Evolutionary conservation across 768 basidiomycete genomes (phyloP), one percentile per base, ranked within the genome.

Genomic region (Mycena galericulata): DNA sequence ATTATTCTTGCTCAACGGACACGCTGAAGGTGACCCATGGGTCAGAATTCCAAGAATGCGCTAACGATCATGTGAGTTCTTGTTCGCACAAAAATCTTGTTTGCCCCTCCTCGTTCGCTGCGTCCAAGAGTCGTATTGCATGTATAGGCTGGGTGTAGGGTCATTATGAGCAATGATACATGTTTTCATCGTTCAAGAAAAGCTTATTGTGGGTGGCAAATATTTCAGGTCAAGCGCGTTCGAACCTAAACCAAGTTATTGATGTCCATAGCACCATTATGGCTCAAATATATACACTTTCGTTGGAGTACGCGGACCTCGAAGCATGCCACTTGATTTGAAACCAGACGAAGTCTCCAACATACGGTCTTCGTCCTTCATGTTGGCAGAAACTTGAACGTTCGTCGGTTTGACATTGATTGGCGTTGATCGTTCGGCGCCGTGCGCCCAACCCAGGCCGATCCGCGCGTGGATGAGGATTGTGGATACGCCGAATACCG

Each of bases 401-500:
- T 9, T 53, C 36, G 49, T 41, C 27, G 46, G 47, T 29, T 40
- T 61, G 46, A 18, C 17, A 61, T n/a, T 34, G 27, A 45, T 26
- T 58, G 43, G 27, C 24, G 40, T 14, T 32, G 45, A 24, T 14
- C 46, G 30, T 11, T 61, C 59, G 20, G 59, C 49, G 9, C 24
- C 49, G 27, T 50, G 38, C 51, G 66, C 49, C 66, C 66, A 67
- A 20, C 66, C 66, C 20, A 67, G 59, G 41, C 66, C 66, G 51
- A 67, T 67, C 32, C 66, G 66, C 30, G 66, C 59, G 38, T 67
- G 66, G 45, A 67, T 67, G 36, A 67, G 59, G n/a, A 67, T 58
- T 9, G 66, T 67, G 26, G 66, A 56, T 40, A 67, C 34, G 26
- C 58, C 66, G 38, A 67, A 67, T 40, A 46, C 17, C 14, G 66